These are phyloP conservation scores for Fusarium stilboides DNA, from an alignment of 2,329 filamentous ascomycete genomes.

Conservation along the genomic window DNA sequence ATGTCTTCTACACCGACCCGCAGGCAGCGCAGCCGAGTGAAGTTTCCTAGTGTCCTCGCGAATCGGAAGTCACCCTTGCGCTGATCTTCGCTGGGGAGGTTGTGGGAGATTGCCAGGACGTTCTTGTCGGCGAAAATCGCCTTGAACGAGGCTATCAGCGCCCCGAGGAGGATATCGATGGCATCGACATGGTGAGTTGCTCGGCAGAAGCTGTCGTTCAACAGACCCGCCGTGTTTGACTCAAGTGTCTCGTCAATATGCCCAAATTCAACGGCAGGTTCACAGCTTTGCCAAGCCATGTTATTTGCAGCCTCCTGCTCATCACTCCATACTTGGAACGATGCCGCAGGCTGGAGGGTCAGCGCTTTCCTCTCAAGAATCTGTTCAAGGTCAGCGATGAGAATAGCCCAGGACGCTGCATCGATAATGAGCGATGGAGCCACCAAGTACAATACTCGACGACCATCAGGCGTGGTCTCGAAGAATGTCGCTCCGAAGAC, in stretches of 20 bases:
- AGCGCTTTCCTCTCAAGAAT: slow-evolving; percentile 12
- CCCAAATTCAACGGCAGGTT: slow-evolving; percentile 11
- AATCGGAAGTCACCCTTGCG: slow-evolving; percentile 15
- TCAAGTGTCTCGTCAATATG: slow-evolving; percentile 16
- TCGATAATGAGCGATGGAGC: slow-evolving; percentile 13
- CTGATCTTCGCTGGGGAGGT: slow-evolving; percentile 12
- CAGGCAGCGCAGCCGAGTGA: slow-evolving; percentile 15
- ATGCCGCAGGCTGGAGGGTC: slow-evolving; percentile 15
- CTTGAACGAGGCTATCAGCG: slow-evolving; percentile 16
- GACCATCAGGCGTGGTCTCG: slow-evolving; percentile 15
- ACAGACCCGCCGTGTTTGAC: slow-evolving; percentile 13
- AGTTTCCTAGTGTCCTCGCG: slow-evolving; percentile 14
- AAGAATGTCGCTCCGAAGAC: slow-evolving; percentile 16
- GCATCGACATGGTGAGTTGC: slow-evolving; percentile 15
- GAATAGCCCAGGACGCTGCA: slow-evolving; percentile 15
- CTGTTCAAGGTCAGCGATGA: slow-evolving; percentile 15
- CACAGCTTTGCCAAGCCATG: slow-evolving; percentile 12
- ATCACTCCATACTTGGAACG: slow-evolving; percentile 17
- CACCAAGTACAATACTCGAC: slow-evolving; percentile 14
- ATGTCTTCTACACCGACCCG: slow-evolving; percentile 11
- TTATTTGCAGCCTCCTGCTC: slow-evolving; percentile 16
- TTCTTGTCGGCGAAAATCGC: slow-evolving; percentile 15
- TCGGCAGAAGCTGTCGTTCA: slow-evolving; percentile 16
- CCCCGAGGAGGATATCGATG: slow-evolving; percentile 10
- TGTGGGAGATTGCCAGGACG: slow-evolving; percentile 14